These are phyloP conservation scores for Pyrus communis DNA, from an alignment of 306 rosid species.

Conservation along the genomic window DNA sequence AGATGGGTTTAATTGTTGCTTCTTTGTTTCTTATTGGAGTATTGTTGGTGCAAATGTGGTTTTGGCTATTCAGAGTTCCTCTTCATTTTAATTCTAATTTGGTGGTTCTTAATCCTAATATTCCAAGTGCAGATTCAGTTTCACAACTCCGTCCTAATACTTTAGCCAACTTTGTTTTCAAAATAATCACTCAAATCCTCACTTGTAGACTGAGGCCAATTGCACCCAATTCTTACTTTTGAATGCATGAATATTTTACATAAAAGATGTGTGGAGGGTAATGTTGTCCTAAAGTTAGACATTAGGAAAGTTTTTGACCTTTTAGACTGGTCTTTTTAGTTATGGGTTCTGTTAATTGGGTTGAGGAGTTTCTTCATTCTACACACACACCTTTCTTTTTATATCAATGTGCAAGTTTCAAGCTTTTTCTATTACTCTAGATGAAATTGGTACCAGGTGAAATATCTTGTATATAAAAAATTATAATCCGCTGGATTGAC, in stretches of 20 bases:
- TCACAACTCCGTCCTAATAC: neutral
- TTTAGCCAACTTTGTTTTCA: neutral
- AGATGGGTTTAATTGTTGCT: neutral
- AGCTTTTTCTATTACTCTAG: too few species aligned
- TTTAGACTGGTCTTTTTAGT: neutral
- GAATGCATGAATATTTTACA: neutral
- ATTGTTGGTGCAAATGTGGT: neutral
- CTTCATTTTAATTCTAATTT: neutral
- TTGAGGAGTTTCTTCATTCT: too few species aligned
- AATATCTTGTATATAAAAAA: too few species aligned
- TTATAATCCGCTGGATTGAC: too few species aligned
- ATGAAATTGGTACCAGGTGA: too few species aligned
- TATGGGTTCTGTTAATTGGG: too few species aligned
- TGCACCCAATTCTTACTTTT: neutral
- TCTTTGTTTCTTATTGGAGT: neutral
- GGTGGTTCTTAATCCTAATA: neutral
- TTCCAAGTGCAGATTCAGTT: neutral
- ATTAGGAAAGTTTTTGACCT: neutral
- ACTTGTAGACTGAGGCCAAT: neutral
- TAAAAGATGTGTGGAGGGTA: neutral
- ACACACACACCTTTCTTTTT: too few species aligned
- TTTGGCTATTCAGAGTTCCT: neutral
- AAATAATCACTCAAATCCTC: neutral
- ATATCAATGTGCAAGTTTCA: too few species aligned
- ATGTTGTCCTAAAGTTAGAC: neutral